Conservation (phyloP, 78 protist genomes). For the Emiliania huxleyi region DNA sequence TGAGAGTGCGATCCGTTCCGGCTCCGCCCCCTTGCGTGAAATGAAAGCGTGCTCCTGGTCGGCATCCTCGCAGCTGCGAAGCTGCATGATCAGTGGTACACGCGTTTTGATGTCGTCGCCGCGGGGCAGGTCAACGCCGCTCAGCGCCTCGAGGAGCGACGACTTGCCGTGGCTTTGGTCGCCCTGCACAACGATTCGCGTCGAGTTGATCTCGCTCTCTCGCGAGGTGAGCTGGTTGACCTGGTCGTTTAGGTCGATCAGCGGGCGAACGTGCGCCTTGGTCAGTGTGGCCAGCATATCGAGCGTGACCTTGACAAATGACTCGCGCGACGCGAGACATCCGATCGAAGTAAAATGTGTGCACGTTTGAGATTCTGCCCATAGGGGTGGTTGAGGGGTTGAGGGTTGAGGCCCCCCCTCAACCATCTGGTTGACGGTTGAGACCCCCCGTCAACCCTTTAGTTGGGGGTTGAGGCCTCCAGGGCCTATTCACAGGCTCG, state of each 20-base stretch:
- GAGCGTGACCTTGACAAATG: no score
- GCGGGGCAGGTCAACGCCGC: constrained; percentile 9
- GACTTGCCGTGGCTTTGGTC: constrained; percentile 22
- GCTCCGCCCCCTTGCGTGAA: no score
- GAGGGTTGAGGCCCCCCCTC: no score
- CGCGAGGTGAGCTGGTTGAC: not conserved
- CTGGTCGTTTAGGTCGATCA: not conserved
- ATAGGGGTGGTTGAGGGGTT: no score
- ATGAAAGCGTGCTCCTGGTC: not conserved
- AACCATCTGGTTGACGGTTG: no score
- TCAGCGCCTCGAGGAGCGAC: constrained; percentile 26
- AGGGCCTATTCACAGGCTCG: no score
- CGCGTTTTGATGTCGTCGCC: constrained; percentile 23
- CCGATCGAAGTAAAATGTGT: no score
- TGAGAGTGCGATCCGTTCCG: not conserved
- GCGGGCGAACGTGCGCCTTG: not conserved
- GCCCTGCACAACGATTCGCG: not conserved
- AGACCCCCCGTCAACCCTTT: no score
- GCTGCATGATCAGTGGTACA: not conserved
- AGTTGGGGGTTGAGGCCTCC: no score
- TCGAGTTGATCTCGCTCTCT: not conserved
- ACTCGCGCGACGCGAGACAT: no score
- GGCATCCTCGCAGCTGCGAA: not conserved
- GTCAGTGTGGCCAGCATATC: constrained; percentile 1
- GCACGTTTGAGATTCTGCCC: no score